These are phyloP conservation scores for Fusarium sp. DNA, from an alignment of 2,329 filamentous ascomycete genomes.

Conservation along the genomic window DNA sequence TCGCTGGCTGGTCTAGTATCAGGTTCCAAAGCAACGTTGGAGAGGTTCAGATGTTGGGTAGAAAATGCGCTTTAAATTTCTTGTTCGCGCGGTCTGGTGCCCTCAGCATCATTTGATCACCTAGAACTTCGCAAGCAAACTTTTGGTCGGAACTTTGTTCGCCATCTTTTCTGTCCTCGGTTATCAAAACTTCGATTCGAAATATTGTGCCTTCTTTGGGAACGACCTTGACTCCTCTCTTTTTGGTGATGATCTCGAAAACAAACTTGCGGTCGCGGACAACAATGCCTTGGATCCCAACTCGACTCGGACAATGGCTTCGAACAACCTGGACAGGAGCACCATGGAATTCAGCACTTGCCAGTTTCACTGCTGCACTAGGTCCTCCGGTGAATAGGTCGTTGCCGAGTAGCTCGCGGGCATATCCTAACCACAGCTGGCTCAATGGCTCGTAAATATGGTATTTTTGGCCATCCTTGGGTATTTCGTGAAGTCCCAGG, in stretches of 20 bases:
- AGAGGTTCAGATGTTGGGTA: conserved; percentile 72
- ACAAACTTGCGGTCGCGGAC: conserved; percentile 88
- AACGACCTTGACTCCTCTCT: conserved; percentile 77
- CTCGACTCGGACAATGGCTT: conserved; percentile 81
- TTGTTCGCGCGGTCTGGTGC: conserved; percentile 87
- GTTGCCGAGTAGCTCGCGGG: conserved; percentile 79
- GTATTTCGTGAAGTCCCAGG: conserved; percentile 79
- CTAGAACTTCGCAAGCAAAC: conserved; percentile 85
- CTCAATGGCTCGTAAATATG: conserved; percentile 81
- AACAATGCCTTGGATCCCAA: conserved; percentile 87
- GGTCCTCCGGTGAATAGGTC: conserved; percentile 67
- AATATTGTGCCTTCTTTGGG: conserved; percentile 94
- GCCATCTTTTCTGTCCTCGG: conserved; percentile 20
- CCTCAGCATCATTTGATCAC: conserved; percentile 85
- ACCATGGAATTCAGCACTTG: conserved; percentile 90
- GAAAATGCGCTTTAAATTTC: conserved; percentile 89
- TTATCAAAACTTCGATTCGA: conserved; percentile 72
- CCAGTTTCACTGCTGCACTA: conserved; percentile 76
- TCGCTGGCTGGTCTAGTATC: too few species aligned
- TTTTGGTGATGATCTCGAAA: conserved; percentile 83
- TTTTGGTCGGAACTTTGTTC: conserved; percentile 38
- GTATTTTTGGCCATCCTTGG: conserved; percentile 71
- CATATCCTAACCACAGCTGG: conserved; percentile 84
- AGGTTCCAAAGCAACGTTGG: not conserved
- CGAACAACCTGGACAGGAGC: conserved; percentile 84